Evolutionary conservation across 129 eudicot species (phyloP), one percentile per base, ranked within the genome.

Genomic region (Flaveria brownii): DNA sequence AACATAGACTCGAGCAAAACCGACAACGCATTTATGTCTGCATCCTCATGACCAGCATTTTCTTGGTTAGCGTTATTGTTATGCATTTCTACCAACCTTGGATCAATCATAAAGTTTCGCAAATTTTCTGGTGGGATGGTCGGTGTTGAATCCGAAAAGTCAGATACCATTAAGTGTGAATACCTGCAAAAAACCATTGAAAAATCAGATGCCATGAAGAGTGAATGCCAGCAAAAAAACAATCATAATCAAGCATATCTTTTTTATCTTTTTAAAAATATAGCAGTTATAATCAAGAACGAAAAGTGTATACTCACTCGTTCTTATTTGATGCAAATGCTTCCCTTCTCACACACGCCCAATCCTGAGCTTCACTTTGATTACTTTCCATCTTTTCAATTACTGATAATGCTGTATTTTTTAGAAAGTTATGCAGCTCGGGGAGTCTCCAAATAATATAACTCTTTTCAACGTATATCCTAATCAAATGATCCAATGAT

Each of bases 381-480:
- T 51, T 81, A 64, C 68, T 80, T 75, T 87, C 85, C 78, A 89
- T 68, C 4, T 74, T 83, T 43, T 87, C 86, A 62, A 87, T 82
- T 39, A 89, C 96, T 54, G 72, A 70, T 55, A 84, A 73, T 1
- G 99, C 97, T 12, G 94, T 77, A 71, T 89, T 87, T 80, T 83
- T 84, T 2, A 94, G 84, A 78, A 94, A 77, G 80, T 91, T 87
- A 51, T 91, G 97, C 68, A 94, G 82, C 73, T 89, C 93, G 25
- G 99, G 99, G 16, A 94, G 96, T 88, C 99, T 89, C 99, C 99
- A 94, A 52, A 94, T 82, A 13, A 94, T 67, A 72, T 94, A 89
- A 70, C 92, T 91, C 85, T 88, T 87, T 76, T 89, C 99, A 16
- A 94, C 88, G 14, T 91, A 94, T 74, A 94, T 91, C 23, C 81